Percentiles rank a stretch among this genome's conserved stretches.
These are phyloP conservation scores for Aspergillus brunneoviolaceus DNA, from an alignment of 2,329 filamentous ascomycete species.

Conservation along the genomic window DNA sequence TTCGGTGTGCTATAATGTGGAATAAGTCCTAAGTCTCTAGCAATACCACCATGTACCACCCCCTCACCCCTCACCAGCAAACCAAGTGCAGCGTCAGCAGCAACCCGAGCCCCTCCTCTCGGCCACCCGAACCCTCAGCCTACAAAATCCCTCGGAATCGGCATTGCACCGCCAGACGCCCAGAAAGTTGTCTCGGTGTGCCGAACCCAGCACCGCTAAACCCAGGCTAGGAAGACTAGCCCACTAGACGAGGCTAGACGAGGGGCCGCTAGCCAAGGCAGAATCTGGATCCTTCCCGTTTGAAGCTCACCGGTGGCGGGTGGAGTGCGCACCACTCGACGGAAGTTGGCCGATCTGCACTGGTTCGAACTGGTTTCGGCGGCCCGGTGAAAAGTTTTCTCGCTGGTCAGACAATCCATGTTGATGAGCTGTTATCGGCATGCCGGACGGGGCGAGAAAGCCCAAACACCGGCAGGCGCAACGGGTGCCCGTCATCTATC, in stretches of 20 bases:
- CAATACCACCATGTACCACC: too few relatives aligned
- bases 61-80: neutral
- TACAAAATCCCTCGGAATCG: neutral
- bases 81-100: neutral
- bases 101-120: neutral
- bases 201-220: neutral
- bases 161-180: neutral
- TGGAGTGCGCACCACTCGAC: neutral
- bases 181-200: neutral
- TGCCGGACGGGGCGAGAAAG: neutral
- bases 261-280: neutral
- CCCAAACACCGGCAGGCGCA: too few relatives aligned
- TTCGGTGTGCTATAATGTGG: too few relatives aligned
- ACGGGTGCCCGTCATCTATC: too few relatives aligned
- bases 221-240: neutral
- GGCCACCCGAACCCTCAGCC: neutral
- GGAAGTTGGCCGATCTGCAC: neutral
- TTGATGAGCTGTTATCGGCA: neutral
- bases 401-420: too few relatives aligned
- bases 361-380: neutral
- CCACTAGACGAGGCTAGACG: neutral
- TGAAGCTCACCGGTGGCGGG: slow-evolving; percentile 11
- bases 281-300: slow-evolving; percentile 9
- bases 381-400: neutral
- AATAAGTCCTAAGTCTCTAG: too few relatives aligned